These are phyloP conservation scores for Barnettozyma californica DNA, from an alignment of 805 yeast species.

Conservation along the genomic window DNA sequence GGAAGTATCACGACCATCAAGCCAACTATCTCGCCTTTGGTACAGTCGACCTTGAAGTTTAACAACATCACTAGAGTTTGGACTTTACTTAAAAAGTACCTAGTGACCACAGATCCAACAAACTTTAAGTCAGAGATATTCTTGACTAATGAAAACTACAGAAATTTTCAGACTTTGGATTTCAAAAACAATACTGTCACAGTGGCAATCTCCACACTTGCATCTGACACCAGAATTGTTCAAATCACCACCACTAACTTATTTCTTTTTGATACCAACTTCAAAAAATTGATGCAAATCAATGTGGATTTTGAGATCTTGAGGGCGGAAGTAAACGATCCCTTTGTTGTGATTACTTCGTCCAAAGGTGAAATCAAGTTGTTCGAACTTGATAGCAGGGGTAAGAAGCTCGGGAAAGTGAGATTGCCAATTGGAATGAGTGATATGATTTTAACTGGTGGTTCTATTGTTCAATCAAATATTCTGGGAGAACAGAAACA, in stretches of 20 bases:
- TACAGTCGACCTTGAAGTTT: slow-evolving; percentile 64
- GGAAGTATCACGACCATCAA: slow-evolving; percentile 57
- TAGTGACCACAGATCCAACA: slow-evolving; percentile 66
- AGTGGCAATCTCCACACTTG: slow-evolving; percentile 58
- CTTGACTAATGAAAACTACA: slow-evolving; percentile 55
- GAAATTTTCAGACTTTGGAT: slow-evolving; percentile 53
- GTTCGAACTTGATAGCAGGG: slow-evolving; percentile 37
- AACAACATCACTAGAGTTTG: slow-evolving; percentile 71
- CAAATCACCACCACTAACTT: slow-evolving; percentile 71
- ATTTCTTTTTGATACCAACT: slow-evolving; percentile 55
- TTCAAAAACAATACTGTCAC: slow-evolving; percentile 62
- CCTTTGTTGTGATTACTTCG: slow-evolving; percentile 56
- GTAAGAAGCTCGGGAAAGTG: slow-evolving; percentile 31
- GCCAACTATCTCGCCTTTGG: slow-evolving; percentile 62
- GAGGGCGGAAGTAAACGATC: slow-evolving; percentile 57
- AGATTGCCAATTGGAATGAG: slow-evolving; percentile 31
- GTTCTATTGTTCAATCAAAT: slow-evolving; percentile 51
- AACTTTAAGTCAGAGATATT: slow-evolving; percentile 65
- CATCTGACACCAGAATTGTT: slow-evolving; percentile 50
- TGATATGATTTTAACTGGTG: slow-evolving; percentile 60
- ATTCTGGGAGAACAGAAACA: slow-evolving; percentile 35
- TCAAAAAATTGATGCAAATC: slow-evolving; percentile 47
- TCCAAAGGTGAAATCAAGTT: slow-evolving; percentile 68
- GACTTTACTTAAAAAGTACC: slow-evolving; percentile 59
- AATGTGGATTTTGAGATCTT: slow-evolving; percentile 57